phyloP scores from a whole-genome alignment of 1,139 yeast genomes.

The Blastobotrys persicus region DNA sequence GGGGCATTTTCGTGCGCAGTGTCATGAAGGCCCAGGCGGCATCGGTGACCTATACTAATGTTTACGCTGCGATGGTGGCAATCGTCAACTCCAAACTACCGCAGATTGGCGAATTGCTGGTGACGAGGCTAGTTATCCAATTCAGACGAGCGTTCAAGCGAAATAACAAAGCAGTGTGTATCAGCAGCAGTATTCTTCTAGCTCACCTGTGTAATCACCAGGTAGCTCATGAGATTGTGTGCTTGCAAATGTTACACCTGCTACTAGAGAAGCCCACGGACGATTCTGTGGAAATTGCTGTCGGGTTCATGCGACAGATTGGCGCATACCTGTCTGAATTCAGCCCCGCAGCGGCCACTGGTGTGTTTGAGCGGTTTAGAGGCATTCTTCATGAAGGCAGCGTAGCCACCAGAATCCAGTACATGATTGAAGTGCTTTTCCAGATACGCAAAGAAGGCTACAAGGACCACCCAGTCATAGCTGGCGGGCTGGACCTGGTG shows the following conservation, averaged over 20 bases:
- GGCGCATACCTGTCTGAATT: constrained; percentile 47
- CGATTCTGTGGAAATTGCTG: constrained; percentile 51
- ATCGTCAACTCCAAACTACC: constrained; percentile 69
- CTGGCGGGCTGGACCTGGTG: constrained; percentile 54
- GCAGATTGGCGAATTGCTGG: constrained; percentile 59
- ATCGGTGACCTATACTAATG: constrained; percentile 45
- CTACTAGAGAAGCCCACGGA: constrained; percentile 54
- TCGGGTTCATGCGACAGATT: constrained; percentile 43
- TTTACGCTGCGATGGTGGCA: constrained; percentile 58
- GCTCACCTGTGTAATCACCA: constrained; percentile 64
- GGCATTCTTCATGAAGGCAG: constrained; percentile 56
- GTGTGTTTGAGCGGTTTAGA: constrained; percentile 62
- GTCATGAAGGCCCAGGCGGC: constrained; percentile 56
- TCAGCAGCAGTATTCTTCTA: constrained; percentile 49
- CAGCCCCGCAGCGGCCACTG: constrained; percentile 46
- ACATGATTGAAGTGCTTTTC: constrained; percentile 53
- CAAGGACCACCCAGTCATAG: constrained; percentile 43
- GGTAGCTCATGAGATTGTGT: constrained; percentile 61
- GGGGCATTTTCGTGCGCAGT: constrained; percentile 56
- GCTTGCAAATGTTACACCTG: constrained; percentile 62
- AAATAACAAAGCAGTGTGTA: constrained; percentile 47
- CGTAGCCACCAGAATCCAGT: constrained; percentile 46
- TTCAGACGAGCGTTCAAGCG: constrained; percentile 56
- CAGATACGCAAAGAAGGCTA: constrained; percentile 51
- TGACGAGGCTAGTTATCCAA: constrained; percentile 54